Conservation (phyloP, 192 early-diverging fungal genomes). For the Coemansia sp. region DNA sequence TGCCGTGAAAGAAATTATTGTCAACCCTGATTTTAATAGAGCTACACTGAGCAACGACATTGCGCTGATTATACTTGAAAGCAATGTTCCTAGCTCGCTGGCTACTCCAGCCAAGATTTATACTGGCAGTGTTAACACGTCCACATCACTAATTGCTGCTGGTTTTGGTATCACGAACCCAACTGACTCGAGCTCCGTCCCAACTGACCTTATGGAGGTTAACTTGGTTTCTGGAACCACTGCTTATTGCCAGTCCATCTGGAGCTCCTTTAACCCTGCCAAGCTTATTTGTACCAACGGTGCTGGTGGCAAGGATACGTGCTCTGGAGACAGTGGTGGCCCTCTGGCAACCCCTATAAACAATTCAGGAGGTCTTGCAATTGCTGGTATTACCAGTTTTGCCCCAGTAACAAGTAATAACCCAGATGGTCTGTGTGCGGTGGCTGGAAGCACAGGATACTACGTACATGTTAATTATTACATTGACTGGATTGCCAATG, state of each 20-base stretch:
- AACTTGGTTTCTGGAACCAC: constrained; percentile 17
- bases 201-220: constrained; percentile 27
- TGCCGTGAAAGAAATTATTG: constrained; percentile 16
- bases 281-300: constrained; percentile 45
- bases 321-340: constrained; percentile 51
- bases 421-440: constrained; percentile 36
- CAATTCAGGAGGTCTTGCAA: constrained; percentile 2
- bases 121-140: background rate
- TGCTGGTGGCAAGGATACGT: constrained; percentile 41
- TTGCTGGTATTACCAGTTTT: constrained; percentile 39
- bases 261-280: constrained; percentile 10
- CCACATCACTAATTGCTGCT: constrained; percentile 20
- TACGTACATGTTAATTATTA: constrained; percentile 32
- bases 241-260: constrained; percentile 15
- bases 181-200: background rate
- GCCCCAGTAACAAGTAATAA: constrained; percentile 17
- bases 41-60: constrained; percentile 30
- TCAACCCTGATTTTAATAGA: constrained; percentile 16
- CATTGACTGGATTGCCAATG: constrained; percentile 34
- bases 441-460: constrained; percentile 22
- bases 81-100: constrained; percentile 10
- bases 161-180: constrained; percentile 36
- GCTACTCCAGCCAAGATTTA: constrained; percentile 26
- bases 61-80: constrained; percentile 28
- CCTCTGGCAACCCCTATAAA: constrained; percentile 23